These are phyloP conservation scores for Secale cereale DNA, from an alignment of 176 grass and related monocot species.

Conservation along the genomic window DNA sequence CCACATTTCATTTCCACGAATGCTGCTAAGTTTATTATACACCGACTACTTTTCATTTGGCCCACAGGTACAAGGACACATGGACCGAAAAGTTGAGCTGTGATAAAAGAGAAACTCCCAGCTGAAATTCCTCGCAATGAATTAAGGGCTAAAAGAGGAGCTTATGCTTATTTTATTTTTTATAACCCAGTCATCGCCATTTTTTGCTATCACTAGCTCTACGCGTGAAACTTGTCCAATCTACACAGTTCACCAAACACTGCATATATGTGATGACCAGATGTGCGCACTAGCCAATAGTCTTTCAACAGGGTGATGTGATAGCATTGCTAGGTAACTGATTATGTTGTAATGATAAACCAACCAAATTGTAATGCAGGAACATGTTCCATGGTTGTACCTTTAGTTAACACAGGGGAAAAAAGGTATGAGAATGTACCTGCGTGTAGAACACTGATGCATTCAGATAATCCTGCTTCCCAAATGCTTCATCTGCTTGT, in stretches of 20 bases:
- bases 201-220: background rate
- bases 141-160: background rate
- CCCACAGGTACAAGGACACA: background rate
- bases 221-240: background rate
- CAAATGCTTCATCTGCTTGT: no score
- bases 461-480: slow-evolving; percentile 35
- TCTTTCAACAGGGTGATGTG: background rate
- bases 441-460: slow-evolving; percentile 1
- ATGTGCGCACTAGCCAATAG: background rate
- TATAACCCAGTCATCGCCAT: background rate
- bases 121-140: background rate
- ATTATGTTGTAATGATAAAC: background rate
- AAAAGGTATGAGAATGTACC: background rate
- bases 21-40: background rate
- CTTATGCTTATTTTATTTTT: background rate
- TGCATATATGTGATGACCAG: background rate
- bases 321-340: background rate
- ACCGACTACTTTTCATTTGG: background rate
- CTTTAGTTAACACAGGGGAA: background rate
- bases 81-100: background rate
- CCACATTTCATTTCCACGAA: background rate
- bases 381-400: background rate
- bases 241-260: background rate
- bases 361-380: background rate
- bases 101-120: background rate